Percentiles rank a stretch among this genome's conserved stretches.
These are phyloP conservation scores for Picea abies DNA, from an alignment of 83 land plant species.

Conservation along the genomic window DNA sequence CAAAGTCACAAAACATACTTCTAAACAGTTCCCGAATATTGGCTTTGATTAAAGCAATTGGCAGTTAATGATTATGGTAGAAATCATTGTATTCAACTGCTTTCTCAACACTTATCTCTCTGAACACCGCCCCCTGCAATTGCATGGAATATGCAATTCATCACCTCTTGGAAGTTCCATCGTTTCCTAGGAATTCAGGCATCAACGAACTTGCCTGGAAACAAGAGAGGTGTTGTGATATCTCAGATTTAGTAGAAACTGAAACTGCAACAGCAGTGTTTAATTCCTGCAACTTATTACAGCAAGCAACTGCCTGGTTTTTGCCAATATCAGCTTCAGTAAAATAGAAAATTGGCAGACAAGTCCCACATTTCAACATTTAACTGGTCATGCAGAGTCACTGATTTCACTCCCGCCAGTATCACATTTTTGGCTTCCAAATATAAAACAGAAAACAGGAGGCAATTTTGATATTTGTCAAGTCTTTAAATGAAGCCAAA, in stretches of 20 bases:
- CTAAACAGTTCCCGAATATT: constrained; percentile 91
- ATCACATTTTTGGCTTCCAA: constrained; percentile 76
- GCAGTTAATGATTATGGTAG: constrained; percentile 77
- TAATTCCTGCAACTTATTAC: constrained; percentile 69
- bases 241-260: constrained; percentile 34
- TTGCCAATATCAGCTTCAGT: constrained; percentile 75
- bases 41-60: constrained; percentile 87
- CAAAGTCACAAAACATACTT: constrained; percentile 94
- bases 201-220: constrained; percentile 47
- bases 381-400: constrained; percentile 73
- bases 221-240: constrained; percentile 47
- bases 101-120: constrained; percentile 59
- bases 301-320: constrained; percentile 69
- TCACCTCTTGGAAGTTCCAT: too few species aligned
- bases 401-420: constrained; percentile 79
- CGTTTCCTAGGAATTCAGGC: too few species aligned
- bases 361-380: constrained; percentile 74
- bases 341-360: constrained; percentile 58
- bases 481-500: background rate
- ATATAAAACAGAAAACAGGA: background rate
- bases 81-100: constrained; percentile 74
- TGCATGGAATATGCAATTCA: too few species aligned
- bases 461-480: background rate
- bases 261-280: constrained; percentile 57
- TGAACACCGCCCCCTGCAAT: constrained; percentile 82